Evolutionary conservation across 306 rosid species (phyloP), one percentile per base, ranked within the genome.

Genomic region (Gastrolobium bilobum): DNA sequence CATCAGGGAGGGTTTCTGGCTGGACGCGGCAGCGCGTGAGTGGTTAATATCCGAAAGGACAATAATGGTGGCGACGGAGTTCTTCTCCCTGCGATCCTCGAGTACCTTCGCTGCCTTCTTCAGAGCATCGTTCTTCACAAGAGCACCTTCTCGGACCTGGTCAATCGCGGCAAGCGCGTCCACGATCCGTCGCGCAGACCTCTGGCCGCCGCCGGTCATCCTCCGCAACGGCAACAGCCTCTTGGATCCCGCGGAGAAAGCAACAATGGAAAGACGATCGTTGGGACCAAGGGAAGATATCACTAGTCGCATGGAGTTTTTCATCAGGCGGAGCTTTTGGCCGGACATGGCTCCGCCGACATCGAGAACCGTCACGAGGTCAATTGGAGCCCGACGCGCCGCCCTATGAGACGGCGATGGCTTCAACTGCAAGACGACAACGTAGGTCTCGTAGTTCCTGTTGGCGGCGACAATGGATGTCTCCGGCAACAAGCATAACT

Each of bases 51-150:
- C 84, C 1, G 97, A 86, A 0, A 94, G 14, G 4, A 96, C 86
- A 5, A 96, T 42, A 30, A 96, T 84, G 63, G 91, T 85, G 4
- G 97, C 88, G 3, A 86, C 84, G 5, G 93, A 54, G 69, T 93
- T 96, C 71, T 74, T 89, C 82, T 93, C 97, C 2, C 98, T 96
- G 61, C 99, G 96, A 75, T 96, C 99, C 44, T 93, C 97, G 4
- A 96, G 83, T 0, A 96, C 97, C 53, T 93, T 96, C 0, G 92
- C 94, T 0, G 99, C 98, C 11, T 96, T 96, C 77, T 93, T 89
- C 7, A 96, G 82, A 0, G 99, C 99, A 68, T 96, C 99, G 76
- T 81, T 84, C 34, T 85, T 86, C 10, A 84, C 87, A 5, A 88
- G 84, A 20, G 82, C 61, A 1, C 84, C 89, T 39, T 84, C 86